Evolutionary conservation across 768 basidiomycete species (phyloP), one percentile per base, ranked within the genome.

Genomic region (Amanita exitialis): DNA sequence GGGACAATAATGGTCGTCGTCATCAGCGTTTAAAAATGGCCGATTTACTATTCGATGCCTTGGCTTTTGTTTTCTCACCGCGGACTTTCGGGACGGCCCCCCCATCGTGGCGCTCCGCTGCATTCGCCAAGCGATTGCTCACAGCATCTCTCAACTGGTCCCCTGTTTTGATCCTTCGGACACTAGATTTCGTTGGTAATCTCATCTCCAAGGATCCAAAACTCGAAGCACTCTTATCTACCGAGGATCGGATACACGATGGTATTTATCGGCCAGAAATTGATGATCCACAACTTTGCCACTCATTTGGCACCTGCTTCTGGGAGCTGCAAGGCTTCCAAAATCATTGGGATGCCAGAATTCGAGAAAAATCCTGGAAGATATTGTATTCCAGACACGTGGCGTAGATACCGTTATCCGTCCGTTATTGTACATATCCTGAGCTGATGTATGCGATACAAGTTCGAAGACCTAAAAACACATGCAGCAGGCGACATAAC

Each of bases 41-140:
- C 30, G 83, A 87, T 62, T 78, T 94, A 65, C 72, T 98, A 45
- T 97, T 99, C 76, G 80, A 84, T 50, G 86, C 90, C 44, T 74
- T 99, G 51, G 69, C 80, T 42, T 75, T 90, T 47, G 79, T 86
- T 38, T 95, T 98, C 72, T 81, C 86, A 48, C 83, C 89, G 20
- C 79, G 81, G 44, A 73, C 74, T 16, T 69, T 77, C 48, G 77
- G 78, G 4, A 67, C 69, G 39, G 62, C 72, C 20, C 67, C 78
- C 23, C 79, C 90, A 21, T 70, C 83, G 54, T 77, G 82, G 77
- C 83, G 91, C 58, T 78, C 84, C 38, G 90, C 92, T 39, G 91
- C 95, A 2, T 98, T 98, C 66, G 77, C 87, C 49, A 98, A 98
- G 68, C 87, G 95, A n/a, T 75, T 98, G 43, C 73, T 95, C 25